Conservation (phyloP, 1,139 yeast species). For the Yueomyces sp. region DNA sequence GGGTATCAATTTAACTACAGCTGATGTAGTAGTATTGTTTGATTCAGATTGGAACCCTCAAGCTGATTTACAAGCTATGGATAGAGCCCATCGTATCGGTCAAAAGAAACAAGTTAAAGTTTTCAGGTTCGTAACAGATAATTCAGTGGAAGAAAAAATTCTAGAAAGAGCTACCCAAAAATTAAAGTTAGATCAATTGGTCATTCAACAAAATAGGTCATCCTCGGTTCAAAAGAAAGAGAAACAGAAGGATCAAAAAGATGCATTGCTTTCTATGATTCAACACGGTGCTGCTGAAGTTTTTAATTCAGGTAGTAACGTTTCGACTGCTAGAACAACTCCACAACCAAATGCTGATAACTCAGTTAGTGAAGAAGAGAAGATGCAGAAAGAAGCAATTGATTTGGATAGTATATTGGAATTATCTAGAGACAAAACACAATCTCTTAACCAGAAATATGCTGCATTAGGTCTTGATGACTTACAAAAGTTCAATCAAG, state of each 20-base stretch:
- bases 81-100: slow-evolving; percentile 95
- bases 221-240: slow-evolving; percentile 31
- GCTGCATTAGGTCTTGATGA: slow-evolving; percentile 83
- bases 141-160: slow-evolving; percentile 93
- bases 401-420: slow-evolving; percentile 73
- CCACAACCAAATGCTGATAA: slow-evolving; percentile 19
- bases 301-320: slow-evolving; percentile 31
- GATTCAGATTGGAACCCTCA: slow-evolving; percentile 99
- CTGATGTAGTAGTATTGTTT: slow-evolving; percentile 78
- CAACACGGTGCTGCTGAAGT: slow-evolving; percentile 94
- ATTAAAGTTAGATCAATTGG: slow-evolving; percentile 81
- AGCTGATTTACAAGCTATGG: slow-evolving; percentile 98
- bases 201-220: slow-evolving; percentile 81
- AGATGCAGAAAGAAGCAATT: slow-evolving; percentile 31
- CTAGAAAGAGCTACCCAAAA: slow-evolving; percentile 94
- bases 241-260: slow-evolving; percentile 51
- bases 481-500: slow-evolving; percentile 58
- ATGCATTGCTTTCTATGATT: slow-evolving; percentile 85
- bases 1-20: slow-evolving; percentile 87
- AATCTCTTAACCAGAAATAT: slow-evolving; percentile 63
- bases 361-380: slow-evolving; percentile 4
- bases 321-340: slow-evolving; percentile 13
- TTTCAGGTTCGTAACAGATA: slow-evolving; percentile 83
- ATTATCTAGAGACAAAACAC: slow-evolving; percentile 73
- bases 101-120: slow-evolving; percentile 94